Evolutionary conservation across 2,329 filamentous ascomycete genomes (phyloP).

Genomic region (Rhynchosporium agropyri): DNA sequence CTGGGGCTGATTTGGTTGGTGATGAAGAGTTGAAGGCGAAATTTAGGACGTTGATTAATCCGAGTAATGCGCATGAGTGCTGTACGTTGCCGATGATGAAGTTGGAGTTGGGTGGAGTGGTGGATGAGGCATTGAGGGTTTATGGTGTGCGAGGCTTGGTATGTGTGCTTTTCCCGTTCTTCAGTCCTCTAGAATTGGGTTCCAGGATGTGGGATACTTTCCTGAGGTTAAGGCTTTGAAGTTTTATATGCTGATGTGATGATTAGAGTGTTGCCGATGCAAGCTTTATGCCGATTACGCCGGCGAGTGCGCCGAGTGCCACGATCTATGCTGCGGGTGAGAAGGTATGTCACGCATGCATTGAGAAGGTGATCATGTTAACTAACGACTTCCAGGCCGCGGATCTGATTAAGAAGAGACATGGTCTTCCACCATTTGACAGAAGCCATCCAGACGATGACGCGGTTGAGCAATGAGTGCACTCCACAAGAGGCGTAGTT

Average conservation of each 20-base stretch:
- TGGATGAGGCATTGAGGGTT: conserved; percentile 42
- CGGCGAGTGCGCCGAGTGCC: conserved; percentile 24
- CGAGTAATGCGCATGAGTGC: conserved; percentile 50
- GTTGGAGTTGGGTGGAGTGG: conserved; percentile 42
- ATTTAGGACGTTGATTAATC: conserved; percentile 65
- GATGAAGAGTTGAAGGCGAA: conserved; percentile 78
- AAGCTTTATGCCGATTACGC: conserved; percentile 39
- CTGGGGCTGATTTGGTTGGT: conserved; percentile 60
- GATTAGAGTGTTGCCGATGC: conserved; percentile 46
- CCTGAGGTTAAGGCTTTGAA: no score
- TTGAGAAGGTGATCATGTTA: background rate
- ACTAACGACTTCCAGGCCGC: background rate
- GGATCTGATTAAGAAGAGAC: conserved; percentile 7
- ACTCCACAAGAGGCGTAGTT: no score
- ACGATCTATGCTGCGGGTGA: conserved; percentile 32
- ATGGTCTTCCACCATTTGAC: conserved; percentile 5
- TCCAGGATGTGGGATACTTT: no score
- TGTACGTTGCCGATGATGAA: conserved; percentile 29
- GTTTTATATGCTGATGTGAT: no score
- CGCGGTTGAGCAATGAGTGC: background rate
- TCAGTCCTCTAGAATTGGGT: no score
- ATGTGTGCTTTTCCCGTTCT: no score
- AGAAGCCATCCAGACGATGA: background rate
- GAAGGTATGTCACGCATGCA: conserved; percentile 19
- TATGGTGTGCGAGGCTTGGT: conserved; percentile 42